Evolutionary conservation across 148 eudicot genomes (phyloP).

Genomic region (Vaccinium vitisidaea): DNA sequence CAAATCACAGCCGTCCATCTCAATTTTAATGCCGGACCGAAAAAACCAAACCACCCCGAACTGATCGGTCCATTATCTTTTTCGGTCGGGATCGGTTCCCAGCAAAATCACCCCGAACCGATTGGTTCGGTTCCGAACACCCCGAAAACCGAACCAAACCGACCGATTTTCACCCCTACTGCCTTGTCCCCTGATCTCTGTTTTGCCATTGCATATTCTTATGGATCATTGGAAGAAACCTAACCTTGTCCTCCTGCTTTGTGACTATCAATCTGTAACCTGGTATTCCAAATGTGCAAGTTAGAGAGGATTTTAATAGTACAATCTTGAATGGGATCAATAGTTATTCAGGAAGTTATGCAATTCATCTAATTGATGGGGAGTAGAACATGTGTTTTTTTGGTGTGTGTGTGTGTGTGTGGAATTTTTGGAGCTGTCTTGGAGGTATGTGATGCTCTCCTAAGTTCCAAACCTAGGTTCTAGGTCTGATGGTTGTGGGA

Average conservation of each 20-base stretch:
- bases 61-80: too few species aligned
- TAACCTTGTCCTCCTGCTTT: background rate
- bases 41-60: too few species aligned
- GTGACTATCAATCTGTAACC: background rate
- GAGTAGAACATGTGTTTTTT: background rate
- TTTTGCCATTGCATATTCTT: background rate
- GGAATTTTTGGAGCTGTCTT: background rate
- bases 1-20: too few species aligned
- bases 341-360: background rate
- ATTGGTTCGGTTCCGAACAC: too few species aligned
- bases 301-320: background rate
- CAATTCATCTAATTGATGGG: background rate
- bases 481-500: background rate
- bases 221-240: background rate
- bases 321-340: background rate
- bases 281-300: background rate
- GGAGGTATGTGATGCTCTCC: background rate
- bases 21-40: too few species aligned
- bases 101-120: too few species aligned
- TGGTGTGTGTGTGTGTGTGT: background rate
- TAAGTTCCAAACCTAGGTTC: background rate
- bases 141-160: too few species aligned
- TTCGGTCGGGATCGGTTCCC: too few species aligned
- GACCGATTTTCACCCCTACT: too few species aligned
- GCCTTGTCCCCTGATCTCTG: background rate